phyloP scores from a whole-genome alignment of 345 rosid genomes.

The Acer yangbiense region DNA sequence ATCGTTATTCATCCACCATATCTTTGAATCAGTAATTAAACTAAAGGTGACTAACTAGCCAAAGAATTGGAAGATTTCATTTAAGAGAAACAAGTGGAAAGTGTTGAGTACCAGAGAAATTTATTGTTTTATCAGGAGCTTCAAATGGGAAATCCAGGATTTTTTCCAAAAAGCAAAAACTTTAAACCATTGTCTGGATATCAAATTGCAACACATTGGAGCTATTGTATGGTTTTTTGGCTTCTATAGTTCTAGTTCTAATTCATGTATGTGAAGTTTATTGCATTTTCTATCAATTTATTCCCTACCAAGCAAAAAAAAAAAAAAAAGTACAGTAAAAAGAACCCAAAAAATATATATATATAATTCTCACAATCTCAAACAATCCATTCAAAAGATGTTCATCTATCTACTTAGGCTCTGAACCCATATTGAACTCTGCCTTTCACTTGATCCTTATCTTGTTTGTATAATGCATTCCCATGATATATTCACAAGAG shows the following conservation, averaged over 20 bases:
- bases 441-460: slow-evolving; percentile 18
- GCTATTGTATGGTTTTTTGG: too few species aligned
- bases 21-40: too few species aligned
- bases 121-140: too few species aligned
- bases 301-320: slow-evolving; percentile 12
- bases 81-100: neutral
- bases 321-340: neutral
- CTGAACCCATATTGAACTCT: slow-evolving; percentile 12
- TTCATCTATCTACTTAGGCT: neutral
- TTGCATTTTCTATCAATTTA: slow-evolving; percentile 4
- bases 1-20: too few species aligned
- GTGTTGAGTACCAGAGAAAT: too few species aligned
- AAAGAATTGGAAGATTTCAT: too few species aligned
- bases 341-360: neutral
- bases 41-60: too few species aligned
- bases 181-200: too few species aligned
- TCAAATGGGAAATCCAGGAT: too few species aligned
- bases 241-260: too few species aligned
- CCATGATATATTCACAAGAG: slow-evolving; percentile 29
- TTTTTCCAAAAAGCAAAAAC: too few species aligned
- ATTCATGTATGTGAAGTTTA: neutral
- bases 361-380: slow-evolving; percentile 7
- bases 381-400: slow-evolving; percentile 22
- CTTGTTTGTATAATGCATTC: slow-evolving; percentile 16
- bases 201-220: too few species aligned